These are phyloP conservation scores for Pyrenophora seminiperda DNA, from an alignment of 2,329 filamentous ascomycete species.

Conservation along the genomic window DNA sequence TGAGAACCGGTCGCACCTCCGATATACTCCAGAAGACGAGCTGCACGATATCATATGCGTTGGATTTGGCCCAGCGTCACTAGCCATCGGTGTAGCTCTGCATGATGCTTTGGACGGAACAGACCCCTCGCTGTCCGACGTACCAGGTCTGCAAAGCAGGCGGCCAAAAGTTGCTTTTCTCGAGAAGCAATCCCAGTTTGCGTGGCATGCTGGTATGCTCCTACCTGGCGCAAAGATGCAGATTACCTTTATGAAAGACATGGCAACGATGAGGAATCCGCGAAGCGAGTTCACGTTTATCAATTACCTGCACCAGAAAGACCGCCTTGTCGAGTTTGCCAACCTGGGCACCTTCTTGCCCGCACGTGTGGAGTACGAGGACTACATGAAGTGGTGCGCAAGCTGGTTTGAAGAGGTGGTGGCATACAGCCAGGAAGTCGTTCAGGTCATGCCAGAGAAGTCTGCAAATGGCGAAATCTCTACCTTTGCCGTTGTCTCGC, in stretches of 20 bases:
- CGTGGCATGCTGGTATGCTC: constrained; percentile 96
- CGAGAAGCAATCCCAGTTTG: constrained; percentile 81
- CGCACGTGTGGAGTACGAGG: constrained; percentile 85
- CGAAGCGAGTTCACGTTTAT: constrained; percentile 92
- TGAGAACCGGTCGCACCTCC: constrained; percentile 54
- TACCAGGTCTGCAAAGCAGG: constrained; percentile 44
- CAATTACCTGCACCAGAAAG: constrained; percentile 85
- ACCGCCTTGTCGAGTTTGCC: constrained; percentile 84
- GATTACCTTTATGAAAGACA: constrained; percentile 95
- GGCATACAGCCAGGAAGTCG: constrained; percentile 77
- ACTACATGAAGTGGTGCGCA: constrained; percentile 94
- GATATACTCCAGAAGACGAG: constrained; percentile 62
- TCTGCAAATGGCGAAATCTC: constrained; percentile 60
- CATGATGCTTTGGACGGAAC: constrained; percentile 68
- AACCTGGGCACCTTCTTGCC: constrained; percentile 90
- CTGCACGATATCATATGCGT: constrained; percentile 86
- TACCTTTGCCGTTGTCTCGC: constrained; percentile 70
- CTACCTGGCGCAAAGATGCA: constrained; percentile 95
- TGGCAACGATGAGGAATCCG: constrained; percentile 86
- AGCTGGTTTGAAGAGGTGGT: constrained; percentile 75
- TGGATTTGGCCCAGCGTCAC: constrained; percentile 89
- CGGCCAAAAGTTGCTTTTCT: constrained; percentile 80
- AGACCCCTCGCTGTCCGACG: constrained; percentile 36
- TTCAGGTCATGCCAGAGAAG: constrained; percentile 68
- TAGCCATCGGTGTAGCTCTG: constrained; percentile 86